phyloP scores from a whole-genome alignment of 1,284 basidiomycete genomes.

The Sphaerobolus stellatus region DNA sequence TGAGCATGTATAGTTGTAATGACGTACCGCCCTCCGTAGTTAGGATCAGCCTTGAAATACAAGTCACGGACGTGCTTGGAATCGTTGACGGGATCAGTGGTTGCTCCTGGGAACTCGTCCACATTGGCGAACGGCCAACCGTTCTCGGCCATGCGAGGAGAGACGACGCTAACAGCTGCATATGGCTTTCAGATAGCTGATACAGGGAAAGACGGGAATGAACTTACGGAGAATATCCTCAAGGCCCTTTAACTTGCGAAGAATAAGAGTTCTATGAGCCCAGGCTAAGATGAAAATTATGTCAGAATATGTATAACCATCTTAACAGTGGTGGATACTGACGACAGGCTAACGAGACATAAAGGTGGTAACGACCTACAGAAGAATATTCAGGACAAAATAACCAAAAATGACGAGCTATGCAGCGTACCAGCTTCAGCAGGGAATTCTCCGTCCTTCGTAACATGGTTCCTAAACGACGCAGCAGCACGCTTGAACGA shows the following conservation, averaged over 20 bases:
- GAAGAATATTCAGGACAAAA: neutral
- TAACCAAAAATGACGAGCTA: neutral
- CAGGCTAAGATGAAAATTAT: constrained; percentile 55
- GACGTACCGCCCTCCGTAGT: constrained; percentile 64
- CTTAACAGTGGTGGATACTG: constrained; percentile 31
- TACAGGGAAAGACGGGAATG: too few species aligned
- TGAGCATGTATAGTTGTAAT: neutral
- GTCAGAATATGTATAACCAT: neutral
- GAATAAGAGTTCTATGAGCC: constrained; percentile 90
- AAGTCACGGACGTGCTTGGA: constrained; percentile 80
- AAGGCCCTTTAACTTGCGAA: constrained; percentile 88
- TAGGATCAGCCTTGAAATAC: constrained; percentile 75
- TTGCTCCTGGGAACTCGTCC: constrained; percentile 71
- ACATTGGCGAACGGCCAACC: constrained; percentile 87
- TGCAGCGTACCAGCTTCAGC: constrained; percentile 72
- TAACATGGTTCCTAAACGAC: constrained; percentile 73
- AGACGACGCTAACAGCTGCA: constrained; percentile 77
- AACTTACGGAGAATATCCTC: constrained; percentile 79
- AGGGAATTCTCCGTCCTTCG: constrained; percentile 70
- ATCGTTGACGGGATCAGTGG: constrained; percentile 68
- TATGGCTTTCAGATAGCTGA: neutral
- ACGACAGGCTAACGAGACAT: constrained; percentile 81
- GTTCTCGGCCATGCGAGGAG: constrained; percentile 77
- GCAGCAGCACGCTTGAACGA: constrained; percentile 78
- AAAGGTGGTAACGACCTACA: constrained; percentile 86